phyloP scores from a whole-genome alignment of 2,329 filamentous ascomycete species.

The Ampelomyces quisqualis region DNA sequence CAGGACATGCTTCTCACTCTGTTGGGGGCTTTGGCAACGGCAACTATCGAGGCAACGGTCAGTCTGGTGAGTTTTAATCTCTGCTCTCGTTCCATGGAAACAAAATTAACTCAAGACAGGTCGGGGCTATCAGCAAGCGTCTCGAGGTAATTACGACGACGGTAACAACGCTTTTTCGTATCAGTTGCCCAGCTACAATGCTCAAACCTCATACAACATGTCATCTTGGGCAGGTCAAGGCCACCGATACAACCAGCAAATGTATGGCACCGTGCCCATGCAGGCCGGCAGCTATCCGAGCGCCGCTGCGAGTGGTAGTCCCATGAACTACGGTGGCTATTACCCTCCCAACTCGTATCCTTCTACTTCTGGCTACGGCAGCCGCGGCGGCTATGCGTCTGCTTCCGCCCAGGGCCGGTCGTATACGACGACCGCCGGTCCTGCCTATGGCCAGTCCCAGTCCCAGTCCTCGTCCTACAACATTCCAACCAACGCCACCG shows the following conservation, averaged over 20 bases:
- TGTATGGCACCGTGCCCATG: conserved; percentile 22
- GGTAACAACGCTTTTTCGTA: conserved; percentile 36
- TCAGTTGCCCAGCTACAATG: conserved; percentile 29
- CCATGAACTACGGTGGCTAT: conserved; percentile 36
- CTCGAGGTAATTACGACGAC: conserved; percentile 28
- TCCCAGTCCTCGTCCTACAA: conserved; percentile 9
- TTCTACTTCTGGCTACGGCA: conserved; percentile 25
- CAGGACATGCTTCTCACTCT: conserved; percentile 21
- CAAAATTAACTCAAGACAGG: conserved; percentile 18
- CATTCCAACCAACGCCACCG: conserved; percentile 5
- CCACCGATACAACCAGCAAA: conserved; percentile 24
- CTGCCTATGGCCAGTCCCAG: conserved; percentile 19
- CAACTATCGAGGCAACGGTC: conserved; percentile 26
- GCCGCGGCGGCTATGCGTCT: conserved; percentile 23
- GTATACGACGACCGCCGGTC: conserved; percentile 17
- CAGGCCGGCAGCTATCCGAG: conserved; percentile 20
- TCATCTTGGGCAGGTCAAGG: conserved; percentile 24
- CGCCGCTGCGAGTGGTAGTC: conserved; percentile 28
- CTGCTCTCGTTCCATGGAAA: not conserved
- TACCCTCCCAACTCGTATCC: conserved; percentile 32
- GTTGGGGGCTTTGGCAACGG: conserved; percentile 38
- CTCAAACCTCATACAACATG: conserved; percentile 31
- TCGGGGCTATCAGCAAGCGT: conserved; percentile 18
- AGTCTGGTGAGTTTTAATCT: conserved; percentile 33
- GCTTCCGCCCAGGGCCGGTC: conserved; percentile 11